A percentile compares a stretch with the other conserved stretches of the same genome.
phyloP scores from a whole-genome alignment of 2,329 filamentous ascomycete genomes.

The Tolypocladium amazonense region DNA sequence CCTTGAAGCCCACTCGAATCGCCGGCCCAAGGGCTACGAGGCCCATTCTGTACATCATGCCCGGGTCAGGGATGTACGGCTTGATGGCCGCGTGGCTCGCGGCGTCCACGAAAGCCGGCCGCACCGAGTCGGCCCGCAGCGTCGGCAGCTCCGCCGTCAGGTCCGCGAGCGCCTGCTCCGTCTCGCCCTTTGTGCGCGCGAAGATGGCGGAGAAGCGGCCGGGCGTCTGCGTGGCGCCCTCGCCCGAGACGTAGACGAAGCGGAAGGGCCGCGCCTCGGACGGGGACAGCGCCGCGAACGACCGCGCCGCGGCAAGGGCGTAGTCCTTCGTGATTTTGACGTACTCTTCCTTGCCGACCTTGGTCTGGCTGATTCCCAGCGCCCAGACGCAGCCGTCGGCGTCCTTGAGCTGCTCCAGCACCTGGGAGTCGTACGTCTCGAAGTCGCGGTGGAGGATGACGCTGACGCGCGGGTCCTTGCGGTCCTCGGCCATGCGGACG shows the following conservation, averaged over 20 bases:
- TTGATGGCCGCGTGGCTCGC: conserved; percentile 27
- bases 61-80: conserved; percentile 27
- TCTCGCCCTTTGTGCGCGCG: conserved; percentile 55
- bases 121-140: conserved; percentile 44
- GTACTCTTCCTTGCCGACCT: conserved; percentile 55
- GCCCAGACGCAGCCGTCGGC: conserved; percentile 67
- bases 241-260: conserved; percentile 62
- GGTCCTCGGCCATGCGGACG: conserved; percentile 49
- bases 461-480: conserved; percentile 46
- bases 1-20: conserved; percentile 10
- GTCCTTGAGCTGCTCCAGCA: conserved; percentile 50
- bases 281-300: conserved; percentile 39
- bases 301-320: conserved; percentile 50
- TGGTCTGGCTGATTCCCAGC: conserved; percentile 51
- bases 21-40: conserved; percentile 13
- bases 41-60: conserved; percentile 5
- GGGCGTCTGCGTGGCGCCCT: conserved; percentile 47
- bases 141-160: conserved; percentile 31
- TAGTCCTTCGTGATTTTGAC: conserved; percentile 58
- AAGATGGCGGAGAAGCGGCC: conserved; percentile 46
- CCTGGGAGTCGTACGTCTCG: conserved; percentile 40
- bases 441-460: conserved; percentile 64
- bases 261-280: conserved; percentile 42
- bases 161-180: conserved; percentile 47
- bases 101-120: conserved; percentile 50